These are phyloP conservation scores for Claviceps sp. DNA, from an alignment of 2,329 filamentous ascomycete species.

Conservation along the genomic window DNA sequence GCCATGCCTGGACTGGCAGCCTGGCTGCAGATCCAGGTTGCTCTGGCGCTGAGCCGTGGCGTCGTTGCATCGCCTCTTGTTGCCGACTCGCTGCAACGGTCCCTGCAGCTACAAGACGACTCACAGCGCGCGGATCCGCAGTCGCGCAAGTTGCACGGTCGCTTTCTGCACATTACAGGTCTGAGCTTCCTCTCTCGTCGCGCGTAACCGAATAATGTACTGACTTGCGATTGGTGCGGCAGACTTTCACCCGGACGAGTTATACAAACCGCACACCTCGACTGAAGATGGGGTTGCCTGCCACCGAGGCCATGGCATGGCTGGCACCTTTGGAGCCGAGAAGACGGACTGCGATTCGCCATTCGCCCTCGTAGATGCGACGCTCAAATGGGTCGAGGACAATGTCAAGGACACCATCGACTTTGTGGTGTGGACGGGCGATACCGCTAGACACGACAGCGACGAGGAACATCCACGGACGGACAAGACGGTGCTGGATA, in stretches of 20 bases:
- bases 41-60: constrained; percentile 11
- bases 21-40: constrained; percentile 17
- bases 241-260: constrained; percentile 88
- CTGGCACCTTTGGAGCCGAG: constrained; percentile 74
- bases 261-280: constrained; percentile 69
- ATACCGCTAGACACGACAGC: constrained; percentile 80
- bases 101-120: not conserved
- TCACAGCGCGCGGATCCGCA: constrained; percentile 8
- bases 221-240: constrained; percentile 3
- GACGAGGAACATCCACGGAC: constrained; percentile 70
- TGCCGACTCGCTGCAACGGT: constrained; percentile 9
- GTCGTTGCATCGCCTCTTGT: constrained; percentile 13
- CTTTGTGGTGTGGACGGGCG: constrained; percentile 88
- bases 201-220: not conserved
- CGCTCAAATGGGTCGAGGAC: constrained; percentile 74
- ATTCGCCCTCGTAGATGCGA: constrained; percentile 67
- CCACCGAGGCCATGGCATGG: constrained; percentile 63
- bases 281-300: constrained; percentile 58
- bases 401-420: constrained; percentile 70
- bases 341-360: constrained; percentile 84
- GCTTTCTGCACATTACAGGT: constrained; percentile 86
- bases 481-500: constrained; percentile 57
- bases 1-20: constrained; percentile 15
- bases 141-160: constrained; percentile 46
- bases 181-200: constrained; percentile 7